Base-by-base conservation (phyloP, 257 asterid genomes). In the Perilla frutescens region DNA sequence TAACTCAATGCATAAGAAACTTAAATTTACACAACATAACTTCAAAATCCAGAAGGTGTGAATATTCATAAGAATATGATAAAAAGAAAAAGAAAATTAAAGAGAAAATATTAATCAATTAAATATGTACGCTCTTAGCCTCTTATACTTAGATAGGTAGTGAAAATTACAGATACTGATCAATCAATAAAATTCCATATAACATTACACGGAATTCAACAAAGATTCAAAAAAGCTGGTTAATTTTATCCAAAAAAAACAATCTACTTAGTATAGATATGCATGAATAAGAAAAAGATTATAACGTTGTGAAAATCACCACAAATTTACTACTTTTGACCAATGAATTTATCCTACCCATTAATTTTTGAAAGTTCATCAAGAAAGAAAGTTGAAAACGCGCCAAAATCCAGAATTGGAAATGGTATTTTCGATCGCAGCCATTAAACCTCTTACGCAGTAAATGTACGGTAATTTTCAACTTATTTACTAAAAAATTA, bases 251-350 rank as follows among this genome's bases (percentile, higher is more conserved):
- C 36, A 39, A 39, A 7, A 8, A 13, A 6, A 34, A 4, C 31
- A 7, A 2, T 32, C 0, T 12, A 9, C 32, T 5, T 14, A 47
- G 74, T 37, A 71, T 1, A 53, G 5, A 53, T 14, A 39, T 39
- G 45, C n/a, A n/a, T 10, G 41, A 49, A 62, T 45, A 40, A 41
- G 57, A 58, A 75, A 72, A 71, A 77, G 64, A 61, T 47, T 62
- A 12, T 8, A 70, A 76, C 80, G 75, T 78, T 64, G 72, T 15
- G 70, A 69, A 72, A 39, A 66, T 71, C 70, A 77, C 77, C 81
- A 62, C 15, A 76, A 65, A 20, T 36, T 45, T 47, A 68, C 69
- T 59, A 65, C 51, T 72, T 56, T 60, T 44, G 56, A 58, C 75
- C 73, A 47, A 73, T 41, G 57, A 69, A 39, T 62, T 61, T 64